Percentiles rank a stretch among this genome's conserved stretches.
These are phyloP conservation scores for Tetrahymena thermophila DNA, from an alignment of 73 alveolate species.

Conservation along the genomic window DNA sequence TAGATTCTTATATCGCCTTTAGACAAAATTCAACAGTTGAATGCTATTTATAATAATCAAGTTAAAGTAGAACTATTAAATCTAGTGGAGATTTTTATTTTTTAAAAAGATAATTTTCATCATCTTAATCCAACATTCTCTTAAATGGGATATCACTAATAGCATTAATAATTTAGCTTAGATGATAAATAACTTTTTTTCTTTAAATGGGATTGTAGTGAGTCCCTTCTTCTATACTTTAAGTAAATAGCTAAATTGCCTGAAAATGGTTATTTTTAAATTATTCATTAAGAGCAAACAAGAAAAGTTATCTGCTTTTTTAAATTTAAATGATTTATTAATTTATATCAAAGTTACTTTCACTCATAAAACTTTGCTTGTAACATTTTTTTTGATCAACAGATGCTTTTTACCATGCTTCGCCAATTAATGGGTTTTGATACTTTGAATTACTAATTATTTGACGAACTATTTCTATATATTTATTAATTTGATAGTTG, in stretches of 20 bases:
- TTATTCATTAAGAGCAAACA: neutral
- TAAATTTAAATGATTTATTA: neutral
- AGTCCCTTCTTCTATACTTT: neutral
- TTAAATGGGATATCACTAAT: neutral
- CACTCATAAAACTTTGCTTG: neutral
- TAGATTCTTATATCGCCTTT: neutral
- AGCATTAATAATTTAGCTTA: neutral
- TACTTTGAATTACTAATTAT: too few species aligned
- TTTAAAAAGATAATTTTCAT: neutral
- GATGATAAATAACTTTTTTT: neutral
- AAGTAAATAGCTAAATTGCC: neutral
- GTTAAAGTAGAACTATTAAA: neutral
- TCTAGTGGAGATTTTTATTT: neutral
- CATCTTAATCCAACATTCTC: neutral
- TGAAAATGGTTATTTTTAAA: neutral
- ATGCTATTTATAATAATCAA: neutral
- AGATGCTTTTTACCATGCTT: neutral
- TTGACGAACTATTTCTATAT: neutral
- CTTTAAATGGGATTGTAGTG: neutral
- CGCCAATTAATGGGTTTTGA: neutral
- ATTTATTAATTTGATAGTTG: neutral
- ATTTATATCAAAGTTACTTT: neutral
- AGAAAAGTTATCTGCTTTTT: neutral
- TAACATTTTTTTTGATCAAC: neutral
- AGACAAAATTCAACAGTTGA: neutral